Evolutionary conservation across 106 monocot species (phyloP).

Genomic region (Dioscorea dumetorum): DNA sequence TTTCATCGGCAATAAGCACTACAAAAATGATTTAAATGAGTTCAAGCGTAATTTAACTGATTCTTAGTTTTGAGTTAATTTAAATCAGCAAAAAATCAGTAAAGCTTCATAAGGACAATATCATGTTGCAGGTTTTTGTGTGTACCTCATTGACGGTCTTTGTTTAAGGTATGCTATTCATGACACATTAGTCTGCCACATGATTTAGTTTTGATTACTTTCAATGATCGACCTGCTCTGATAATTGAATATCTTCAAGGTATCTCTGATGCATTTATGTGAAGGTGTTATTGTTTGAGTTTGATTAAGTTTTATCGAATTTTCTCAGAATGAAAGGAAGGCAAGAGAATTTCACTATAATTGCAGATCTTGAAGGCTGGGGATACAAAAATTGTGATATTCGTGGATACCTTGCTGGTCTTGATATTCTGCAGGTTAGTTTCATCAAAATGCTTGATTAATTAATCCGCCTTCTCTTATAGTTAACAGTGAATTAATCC

Average conservation of each 20-base stretch:
- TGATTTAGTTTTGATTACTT: no score
- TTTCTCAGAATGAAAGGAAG: conserved; percentile 3
- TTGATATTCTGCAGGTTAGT: conserved; percentile 14
- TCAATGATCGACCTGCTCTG: no score
- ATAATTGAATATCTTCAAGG: no score
- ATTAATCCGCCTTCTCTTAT: background rate
- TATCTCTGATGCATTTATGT: no score
- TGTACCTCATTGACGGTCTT: conserved; percentile 23
- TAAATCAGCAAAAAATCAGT: background rate
- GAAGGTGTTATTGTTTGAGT: no score
- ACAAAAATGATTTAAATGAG: conserved; percentile 20
- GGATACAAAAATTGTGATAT: conserved; percentile 13
- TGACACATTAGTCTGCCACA: background rate
- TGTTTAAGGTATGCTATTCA: conserved; percentile 15
- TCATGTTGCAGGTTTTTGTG: conserved; percentile 17
- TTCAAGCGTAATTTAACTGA: conserved; percentile 18
- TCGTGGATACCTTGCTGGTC: conserved; percentile 6
- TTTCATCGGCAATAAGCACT: conserved; percentile 17
- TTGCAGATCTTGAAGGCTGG: conserved; percentile 12
- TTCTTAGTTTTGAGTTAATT: no score
- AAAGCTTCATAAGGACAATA: background rate
- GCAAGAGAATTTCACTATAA: conserved; percentile 9
- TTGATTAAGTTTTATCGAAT: no score
- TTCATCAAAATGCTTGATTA: background rate
- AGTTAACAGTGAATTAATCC: no score